These are phyloP conservation scores for Aspergillus sp. DNA, from an alignment of 2,329 filamentous ascomycete species.

Conservation along the genomic window DNA sequence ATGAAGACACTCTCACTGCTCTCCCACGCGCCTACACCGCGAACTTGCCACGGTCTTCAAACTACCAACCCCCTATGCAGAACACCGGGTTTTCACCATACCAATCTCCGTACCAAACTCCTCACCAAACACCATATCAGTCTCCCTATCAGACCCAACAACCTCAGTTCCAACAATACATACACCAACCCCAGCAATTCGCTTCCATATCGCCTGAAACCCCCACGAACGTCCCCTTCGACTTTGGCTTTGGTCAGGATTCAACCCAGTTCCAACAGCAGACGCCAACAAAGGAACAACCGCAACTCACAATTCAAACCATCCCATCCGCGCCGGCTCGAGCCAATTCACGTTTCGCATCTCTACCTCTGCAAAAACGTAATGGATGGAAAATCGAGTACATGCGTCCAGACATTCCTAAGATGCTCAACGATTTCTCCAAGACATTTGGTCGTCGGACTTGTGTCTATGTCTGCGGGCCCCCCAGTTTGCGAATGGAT, in stretches of 20 bases:
- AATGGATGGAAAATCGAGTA: slow-evolving; percentile 92
- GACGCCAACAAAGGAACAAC: background rate
- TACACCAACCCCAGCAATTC: background rate
- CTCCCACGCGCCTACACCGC: slow-evolving; percentile 48
- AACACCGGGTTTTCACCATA: slow-evolving; percentile 14
- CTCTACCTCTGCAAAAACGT: slow-evolving; percentile 58
- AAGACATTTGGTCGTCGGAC: slow-evolving; percentile 77
- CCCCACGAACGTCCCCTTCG: slow-evolving; percentile 47
- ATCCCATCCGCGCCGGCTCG: slow-evolving; percentile 7
- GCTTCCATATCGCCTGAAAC: slow-evolving; percentile 1
- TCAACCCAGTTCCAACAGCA: background rate
- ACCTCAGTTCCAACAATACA: background rate
- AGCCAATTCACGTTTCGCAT: slow-evolving; percentile 78
- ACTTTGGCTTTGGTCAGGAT: slow-evolving; percentile 76
- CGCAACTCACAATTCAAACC: slow-evolving; percentile 2
- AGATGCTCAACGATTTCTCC: slow-evolving; percentile 80
- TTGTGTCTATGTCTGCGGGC: slow-evolving; percentile 91
- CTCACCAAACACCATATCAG: slow-evolving; percentile 6
- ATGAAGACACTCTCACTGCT: slow-evolving; percentile 81
- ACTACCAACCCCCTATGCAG: background rate
- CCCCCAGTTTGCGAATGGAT: slow-evolving; percentile 80
- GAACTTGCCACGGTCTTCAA: slow-evolving; percentile 5
- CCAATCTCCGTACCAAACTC: slow-evolving; percentile 1
- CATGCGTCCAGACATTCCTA: slow-evolving; percentile 82
- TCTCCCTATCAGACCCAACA: slow-evolving; percentile 2